Conservation (phyloP, 108 stramenopile species). For the Bacterosira constricta region DNA sequence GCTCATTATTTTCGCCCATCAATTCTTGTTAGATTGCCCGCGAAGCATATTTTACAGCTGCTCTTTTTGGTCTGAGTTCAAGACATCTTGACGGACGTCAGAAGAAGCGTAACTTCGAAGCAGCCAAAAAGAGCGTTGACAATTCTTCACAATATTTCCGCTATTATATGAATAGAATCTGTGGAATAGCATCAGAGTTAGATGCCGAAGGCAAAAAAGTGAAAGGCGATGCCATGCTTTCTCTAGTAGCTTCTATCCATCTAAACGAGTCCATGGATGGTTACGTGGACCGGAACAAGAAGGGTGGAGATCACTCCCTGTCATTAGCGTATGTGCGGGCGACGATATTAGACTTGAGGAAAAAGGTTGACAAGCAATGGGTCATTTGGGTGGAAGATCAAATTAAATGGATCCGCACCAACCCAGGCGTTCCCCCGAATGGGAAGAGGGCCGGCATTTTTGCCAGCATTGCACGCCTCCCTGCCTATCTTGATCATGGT, state of each 20-base stretch:
- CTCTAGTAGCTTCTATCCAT: conserved; percentile 81
- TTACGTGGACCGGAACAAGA: conserved; percentile 88
- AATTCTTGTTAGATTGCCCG: conserved; percentile 61
- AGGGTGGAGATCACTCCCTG: conserved; percentile 87
- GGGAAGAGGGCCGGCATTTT: conserved; percentile 89
- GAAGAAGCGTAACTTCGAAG: conserved; percentile 89
- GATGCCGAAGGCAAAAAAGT: conserved; percentile 57
- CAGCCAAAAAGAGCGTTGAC: conserved; percentile 81
- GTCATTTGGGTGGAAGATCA: conserved; percentile 87
- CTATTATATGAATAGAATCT: conserved; percentile 83
- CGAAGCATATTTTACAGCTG: conserved; percentile 89
- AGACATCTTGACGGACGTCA: conserved; percentile 84
- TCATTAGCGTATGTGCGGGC: conserved; percentile 88
- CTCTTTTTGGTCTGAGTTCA: conserved; percentile 81
- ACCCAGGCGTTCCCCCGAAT: conserved; percentile 82
- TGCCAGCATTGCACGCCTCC: conserved; percentile 77
- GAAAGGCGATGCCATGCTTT: conserved; percentile 81
- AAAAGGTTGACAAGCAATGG: conserved; percentile 90
- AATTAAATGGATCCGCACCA: conserved; percentile 83
- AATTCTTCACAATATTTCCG: conserved; percentile 82
- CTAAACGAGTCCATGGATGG: conserved; percentile 88
- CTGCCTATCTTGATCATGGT: conserved; percentile 83
- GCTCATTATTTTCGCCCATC: not conserved
- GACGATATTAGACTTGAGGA: conserved; percentile 81
- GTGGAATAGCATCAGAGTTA: conserved; percentile 76